Evolutionary conservation across 2,329 filamentous ascomycete species (phyloP).

Genomic region (Apiospora malaysiana): DNA sequence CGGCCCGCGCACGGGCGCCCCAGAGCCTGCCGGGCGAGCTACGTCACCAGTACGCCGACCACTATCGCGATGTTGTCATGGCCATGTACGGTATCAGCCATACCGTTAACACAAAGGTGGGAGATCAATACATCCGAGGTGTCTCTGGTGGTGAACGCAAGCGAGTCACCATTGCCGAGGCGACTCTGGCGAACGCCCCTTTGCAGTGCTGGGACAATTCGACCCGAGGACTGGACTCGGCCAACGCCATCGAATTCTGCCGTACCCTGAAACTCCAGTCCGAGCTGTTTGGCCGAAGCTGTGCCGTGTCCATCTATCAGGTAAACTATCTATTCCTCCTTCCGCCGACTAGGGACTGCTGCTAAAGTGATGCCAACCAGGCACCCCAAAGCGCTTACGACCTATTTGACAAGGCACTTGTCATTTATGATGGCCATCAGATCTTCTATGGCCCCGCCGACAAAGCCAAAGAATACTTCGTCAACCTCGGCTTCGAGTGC

Average conservation of each 20-base stretch:
- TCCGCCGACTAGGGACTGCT: neutral
- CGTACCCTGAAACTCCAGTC: constrained; percentile 69
- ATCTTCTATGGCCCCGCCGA: constrained; percentile 74
- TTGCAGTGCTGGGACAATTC: constrained; percentile 46
- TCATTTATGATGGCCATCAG: constrained; percentile 78
- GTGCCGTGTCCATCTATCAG: constrained; percentile 69
- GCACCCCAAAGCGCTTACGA: constrained; percentile 73
- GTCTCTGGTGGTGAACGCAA: constrained; percentile 76
- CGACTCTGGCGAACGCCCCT: constrained; percentile 67
- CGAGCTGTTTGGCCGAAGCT: constrained; percentile 66
- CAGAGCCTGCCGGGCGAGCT: constrained; percentile 68
- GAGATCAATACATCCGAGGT: constrained; percentile 75
- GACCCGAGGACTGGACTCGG: constrained; percentile 75
- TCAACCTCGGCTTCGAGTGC: constrained; percentile 71
- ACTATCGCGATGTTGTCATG: constrained; percentile 71
- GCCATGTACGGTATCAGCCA: constrained; percentile 76
- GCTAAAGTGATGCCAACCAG: constrained; percentile 45
- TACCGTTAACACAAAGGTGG: constrained; percentile 75
- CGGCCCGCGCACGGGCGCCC: constrained; percentile 71
- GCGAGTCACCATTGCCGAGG: constrained; percentile 83
- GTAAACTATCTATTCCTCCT: neutral
- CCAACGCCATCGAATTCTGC: constrained; percentile 76
- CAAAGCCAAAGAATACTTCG: constrained; percentile 69
- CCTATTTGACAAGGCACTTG: constrained; percentile 75
- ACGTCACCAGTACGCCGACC: constrained; percentile 63